Base-by-base conservation (phyloP, 2,329 filamentous ascomycete species). In the Colletotrichum viniferum region DNA sequence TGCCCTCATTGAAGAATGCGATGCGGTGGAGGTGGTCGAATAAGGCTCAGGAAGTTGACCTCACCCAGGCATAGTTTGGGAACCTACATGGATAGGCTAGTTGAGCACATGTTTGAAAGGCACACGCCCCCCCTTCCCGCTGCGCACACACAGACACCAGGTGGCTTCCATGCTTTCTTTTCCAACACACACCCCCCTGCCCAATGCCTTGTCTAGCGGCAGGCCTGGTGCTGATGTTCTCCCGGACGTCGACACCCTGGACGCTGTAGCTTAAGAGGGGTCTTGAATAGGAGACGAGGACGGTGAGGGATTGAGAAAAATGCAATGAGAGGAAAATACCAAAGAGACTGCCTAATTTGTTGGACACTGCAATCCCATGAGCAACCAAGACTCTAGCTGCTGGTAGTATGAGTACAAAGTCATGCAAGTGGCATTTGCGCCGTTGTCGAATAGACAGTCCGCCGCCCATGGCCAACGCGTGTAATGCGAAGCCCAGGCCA, bases 321-420 rank as follows among this genome's bases (percentile, higher is more conserved):
- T 48, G 26, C 30, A 30, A 38, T 26, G 38, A 18, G 18, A 63
- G 38, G 24, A 58, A 30, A 67, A 73, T 55, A 69, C 43, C 71
- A 63, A 77, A 77, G 75, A 77, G 69, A 77, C 76, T 76, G 76
- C 80, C 71, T 76, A 80, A 78, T 77, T 80, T 78, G 43, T 52
- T 79, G 73, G 74, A 77, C 79, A 80, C 80, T 83, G 82, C 80
- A 80, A 34, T 58, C 82, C 81, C 81, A 81, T 30, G 61, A 58
- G n/a, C 12, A 14, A 30, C 73, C 48, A 63, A 60, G n/a, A 56
- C 55, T 62, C 80, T 82, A 82, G 82, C 79, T 80, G 83, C 82
- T 80, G 79, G 82, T 82, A 81, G 80, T 82, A 84, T 82, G 81
- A 83, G 84, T 85, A 87, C 86, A 84, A 85, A 85, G 83, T 83